Evolutionary conservation across 306 rosid genomes (phyloP), one percentile per base, ranked within the genome.

Genomic region (Ammopiptanthus mongolicus): DNA sequence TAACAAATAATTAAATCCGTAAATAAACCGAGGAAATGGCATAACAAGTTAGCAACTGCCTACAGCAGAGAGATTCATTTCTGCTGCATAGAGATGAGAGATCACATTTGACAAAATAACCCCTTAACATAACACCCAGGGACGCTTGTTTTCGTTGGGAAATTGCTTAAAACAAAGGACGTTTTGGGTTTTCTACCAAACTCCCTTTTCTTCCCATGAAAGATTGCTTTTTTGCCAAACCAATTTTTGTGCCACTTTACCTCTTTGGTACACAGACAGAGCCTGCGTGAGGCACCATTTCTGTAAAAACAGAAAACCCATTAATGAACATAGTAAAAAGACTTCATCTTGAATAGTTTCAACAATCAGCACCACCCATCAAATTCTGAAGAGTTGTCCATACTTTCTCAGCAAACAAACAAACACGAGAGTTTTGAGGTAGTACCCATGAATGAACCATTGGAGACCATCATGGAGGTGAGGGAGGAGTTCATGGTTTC

Each of bases 401-500:
- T 47, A 19, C 21, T 21, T 65, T 65, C 34, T 22, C 17, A 19
- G 46, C 14, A 41, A 41, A 19, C 11, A 65, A 21, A 41, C 56
- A 39, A 42, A 11, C 71, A 42, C 1, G 17, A 1, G 1, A 25
- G 10, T 36, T 42, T 34, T 12, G 2, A 2, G 15, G 28, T 22
- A 0, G 14, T 8, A 21, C 3, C 53, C 3, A 76, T 76, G 76
- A 23, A 52, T 13, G 83, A 74, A 81, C 41, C 61, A 52, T 0
- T 6, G n/a, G 71, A 75, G 44, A 28, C 78, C 41, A 71, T 77
- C 2, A 74, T 82, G 36, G 89, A 84, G 18, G 67, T 33, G 44
- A 85, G 81, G 25, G 64, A 86, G 28, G 83, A 68, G 41, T 1
- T 73, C 18, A 87, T 90, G 89, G 75, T 90, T 78, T 83, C 92